Percentiles rank a stretch among this genome's conserved stretches.
These are phyloP conservation scores for Beta vulgaris DNA, from an alignment of 148 eudicot genomes.

Conservation along the genomic window DNA sequence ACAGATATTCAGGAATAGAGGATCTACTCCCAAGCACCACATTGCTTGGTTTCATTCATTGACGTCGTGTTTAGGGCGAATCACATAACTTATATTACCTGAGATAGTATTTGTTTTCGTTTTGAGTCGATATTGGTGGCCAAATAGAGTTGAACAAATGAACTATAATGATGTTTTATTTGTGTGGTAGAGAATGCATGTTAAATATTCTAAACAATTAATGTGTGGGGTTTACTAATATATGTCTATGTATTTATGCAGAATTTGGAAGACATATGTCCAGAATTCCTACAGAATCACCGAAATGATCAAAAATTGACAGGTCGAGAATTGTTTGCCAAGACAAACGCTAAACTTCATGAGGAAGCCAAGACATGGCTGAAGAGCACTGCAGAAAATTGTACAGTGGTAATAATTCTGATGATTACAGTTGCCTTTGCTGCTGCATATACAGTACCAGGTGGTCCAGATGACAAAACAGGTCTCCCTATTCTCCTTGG, in stretches of 20 bases:
- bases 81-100: too few relatives aligned
- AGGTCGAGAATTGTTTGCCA: constrained; percentile 2
- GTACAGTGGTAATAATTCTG: constrained; percentile 13
- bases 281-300: neutral
- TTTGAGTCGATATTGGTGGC: too few relatives aligned
- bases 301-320: neutral
- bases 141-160: too few relatives aligned
- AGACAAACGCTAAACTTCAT: neutral
- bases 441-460: constrained; percentile 17
- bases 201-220: too few relatives aligned
- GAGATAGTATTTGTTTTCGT: too few relatives aligned
- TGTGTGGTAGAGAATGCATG: too few relatives aligned
- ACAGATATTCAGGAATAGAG: too few relatives aligned
- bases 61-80: too few relatives aligned
- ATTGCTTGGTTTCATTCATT: too few relatives aligned
- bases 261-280: constrained; percentile 6
- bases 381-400: constrained; percentile 8
- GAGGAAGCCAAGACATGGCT: constrained; percentile 14
- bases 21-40: too few relatives aligned
- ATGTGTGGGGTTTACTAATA: too few relatives aligned
- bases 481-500: constrained; percentile 5
- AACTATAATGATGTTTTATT: too few relatives aligned
- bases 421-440: constrained; percentile 18
- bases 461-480: constrained; percentile 5
- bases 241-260: neutral